Evolutionary conservation across 169 alveolate genomes (phyloP).

Genomic region (Amoebophrya sp.): DNA sequence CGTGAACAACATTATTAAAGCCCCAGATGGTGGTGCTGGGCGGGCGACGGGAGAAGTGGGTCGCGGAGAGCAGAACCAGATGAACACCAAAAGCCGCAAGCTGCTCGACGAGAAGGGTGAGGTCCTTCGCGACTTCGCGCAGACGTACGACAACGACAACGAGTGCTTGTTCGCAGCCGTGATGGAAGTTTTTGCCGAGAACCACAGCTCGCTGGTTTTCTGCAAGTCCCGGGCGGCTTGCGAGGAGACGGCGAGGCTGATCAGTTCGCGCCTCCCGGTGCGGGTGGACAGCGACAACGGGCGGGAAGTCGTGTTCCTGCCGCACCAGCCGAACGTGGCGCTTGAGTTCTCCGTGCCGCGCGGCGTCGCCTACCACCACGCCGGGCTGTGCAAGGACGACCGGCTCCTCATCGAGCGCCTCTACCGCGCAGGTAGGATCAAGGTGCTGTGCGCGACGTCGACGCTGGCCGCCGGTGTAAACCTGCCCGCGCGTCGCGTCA

Average conservation of each 20-base stretch:
- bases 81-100: too few relatives aligned
- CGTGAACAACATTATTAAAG: too few relatives aligned
- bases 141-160: neutral
- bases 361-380: constrained; percentile 50
- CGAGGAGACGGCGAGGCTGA: neutral
- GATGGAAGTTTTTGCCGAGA: neutral
- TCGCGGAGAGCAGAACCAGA: too few relatives aligned
- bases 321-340: neutral
- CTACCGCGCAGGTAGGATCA: constrained; percentile 34
- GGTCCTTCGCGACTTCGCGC: neutral
- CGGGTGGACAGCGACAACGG: neutral
- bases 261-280: neutral
- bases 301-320: neutral
- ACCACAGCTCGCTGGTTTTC: neutral
- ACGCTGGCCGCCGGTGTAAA: constrained; percentile 64
- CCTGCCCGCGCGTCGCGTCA: constrained; percentile 53
- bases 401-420: constrained; percentile 38
- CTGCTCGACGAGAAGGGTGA: neutral
- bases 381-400: constrained; percentile 39
- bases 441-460: constrained; percentile 43
- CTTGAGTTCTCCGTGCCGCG: neutral
- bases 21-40: too few relatives aligned
- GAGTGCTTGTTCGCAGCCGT: neutral
- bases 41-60: too few relatives aligned
- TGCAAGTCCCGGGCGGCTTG: neutral